Evolutionary conservation across 163 green algal genomes (phyloP), one percentile per base, ranked within the genome.

Genomic region (Picocystis sp.): DNA sequence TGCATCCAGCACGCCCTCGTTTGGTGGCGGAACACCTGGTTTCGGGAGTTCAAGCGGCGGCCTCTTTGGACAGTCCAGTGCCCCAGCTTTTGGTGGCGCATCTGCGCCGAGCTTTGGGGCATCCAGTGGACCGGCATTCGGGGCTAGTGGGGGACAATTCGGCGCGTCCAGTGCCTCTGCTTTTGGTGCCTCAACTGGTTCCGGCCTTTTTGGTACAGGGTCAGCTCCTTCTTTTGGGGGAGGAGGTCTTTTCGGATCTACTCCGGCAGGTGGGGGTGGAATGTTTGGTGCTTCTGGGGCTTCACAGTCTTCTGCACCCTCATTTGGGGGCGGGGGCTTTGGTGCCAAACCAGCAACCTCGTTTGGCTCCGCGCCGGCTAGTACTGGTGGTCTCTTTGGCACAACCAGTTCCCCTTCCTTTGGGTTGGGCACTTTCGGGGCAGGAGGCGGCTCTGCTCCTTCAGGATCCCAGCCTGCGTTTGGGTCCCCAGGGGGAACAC

Each of bases 201-300:
- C 41, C 1, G 45, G 52, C 45, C 44, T 43, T 0, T 66, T 66
- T 47, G 59, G 59, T 35, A 49, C 52, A 19, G 17, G 42, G 9
- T 43, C 53, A 21, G 11, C 59, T 12, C 15, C 53, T 33, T 49
- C 38, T 29, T 41, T 33, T 44, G 53, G 47, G 2, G 19, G 53
- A 3, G 61, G 50, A 13, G 53, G 45, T 15, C 43, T 50, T 17
- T 48, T 43, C 33, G 45, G 17, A 6, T 43, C 48, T 45, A 45
- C 45, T 9, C 13, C 41, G 49, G 52, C 56, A 41, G 23, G 54
- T 0, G 54, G 51, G 22, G 43, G 38, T 22, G 53, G 58, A 12
- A 22, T 70, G 3, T 73, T 75, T 58, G 63, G 68, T 8, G 19
- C 47, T 11, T 48, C 56, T 3, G 47, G 56, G 22, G 34, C 48